Evolutionary conservation across 495 filamentous ascomycete species (phyloP).

Genomic region (Durotheca rogersii): DNA sequence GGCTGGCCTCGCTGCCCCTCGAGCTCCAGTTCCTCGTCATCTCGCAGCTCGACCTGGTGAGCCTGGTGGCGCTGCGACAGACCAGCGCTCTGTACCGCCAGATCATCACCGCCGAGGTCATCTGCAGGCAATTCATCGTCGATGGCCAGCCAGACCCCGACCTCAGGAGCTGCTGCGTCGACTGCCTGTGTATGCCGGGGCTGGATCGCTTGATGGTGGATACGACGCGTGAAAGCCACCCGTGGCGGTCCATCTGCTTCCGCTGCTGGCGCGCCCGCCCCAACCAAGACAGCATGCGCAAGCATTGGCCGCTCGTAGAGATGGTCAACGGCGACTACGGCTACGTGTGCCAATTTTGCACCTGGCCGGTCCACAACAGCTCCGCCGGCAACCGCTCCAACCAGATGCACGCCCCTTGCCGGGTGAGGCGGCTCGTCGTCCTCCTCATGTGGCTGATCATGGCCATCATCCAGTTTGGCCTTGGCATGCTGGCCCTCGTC

Average conservation of each 20-base stretch:
- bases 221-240: conserved; percentile 13
- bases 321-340: conserved; percentile 35
- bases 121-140: conserved; percentile 26
- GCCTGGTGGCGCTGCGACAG: conserved; percentile 28
- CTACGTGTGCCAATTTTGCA: conserved; percentile 39
- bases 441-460: conserved; percentile 32
- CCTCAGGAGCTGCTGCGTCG: conserved; percentile 27
- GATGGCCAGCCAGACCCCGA: conserved; percentile 7
- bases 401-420: conserved; percentile 33
- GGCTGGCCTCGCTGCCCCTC: conserved; percentile 25
- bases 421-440: conserved; percentile 32
- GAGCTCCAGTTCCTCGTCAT: conserved; percentile 36
- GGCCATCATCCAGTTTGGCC: conserved; percentile 37
- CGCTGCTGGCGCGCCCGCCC: conserved; percentile 34
- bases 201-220: conserved; percentile 35
- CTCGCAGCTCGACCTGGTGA: conserved; percentile 30
- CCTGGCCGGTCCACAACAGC: conserved; percentile 35
- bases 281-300: conserved; percentile 26
- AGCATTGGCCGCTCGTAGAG: conserved; percentile 34
- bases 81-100: conserved; percentile 29
- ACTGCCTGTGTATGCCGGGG: conserved; percentile 34
- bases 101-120: conserved; percentile 27
- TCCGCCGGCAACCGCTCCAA: conserved; percentile 20
- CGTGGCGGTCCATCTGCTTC: conserved; percentile 36
- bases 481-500: conserved; percentile 33